A percentile compares a stretch with the other conserved stretches of the same genome.
Conservation (phyloP, 2,329 filamentous ascomycete genomes). For the Balansia obtecta region DNA sequence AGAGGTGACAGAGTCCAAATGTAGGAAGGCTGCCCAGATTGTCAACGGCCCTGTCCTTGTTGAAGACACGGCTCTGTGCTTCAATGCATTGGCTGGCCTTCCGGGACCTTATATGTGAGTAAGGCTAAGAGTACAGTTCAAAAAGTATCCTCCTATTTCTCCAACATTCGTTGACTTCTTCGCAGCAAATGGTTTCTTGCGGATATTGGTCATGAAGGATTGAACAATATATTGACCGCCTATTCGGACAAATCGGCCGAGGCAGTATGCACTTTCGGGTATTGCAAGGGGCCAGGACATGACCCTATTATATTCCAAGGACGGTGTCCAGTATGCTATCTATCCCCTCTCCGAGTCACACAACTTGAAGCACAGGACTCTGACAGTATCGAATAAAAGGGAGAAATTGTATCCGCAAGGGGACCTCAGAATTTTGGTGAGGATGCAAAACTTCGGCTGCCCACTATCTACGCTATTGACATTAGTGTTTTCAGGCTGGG, state of each 20-base stretch:
- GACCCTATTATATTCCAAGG: conserved; percentile 87
- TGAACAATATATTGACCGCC: conserved; percentile 81
- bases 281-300: conserved; percentile 71
- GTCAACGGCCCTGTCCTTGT: conserved; percentile 83
- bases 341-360: not conserved
- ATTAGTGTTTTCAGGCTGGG: conserved; percentile 58
- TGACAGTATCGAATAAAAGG: conserved; percentile 18
- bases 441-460: conserved; percentile 12
- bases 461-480: not conserved
- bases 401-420: conserved; percentile 74
- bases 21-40: conserved; percentile 63
- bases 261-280: conserved; percentile 93
- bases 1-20: conserved; percentile 84
- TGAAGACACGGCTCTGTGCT: conserved; percentile 92
- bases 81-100: conserved; percentile 78
- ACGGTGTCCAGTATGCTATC: conserved; percentile 55
- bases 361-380: not conserved
- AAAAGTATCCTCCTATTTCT: conserved; percentile 10
- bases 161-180: not conserved
- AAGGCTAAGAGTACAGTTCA: conserved; percentile 17
- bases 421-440: conserved; percentile 74
- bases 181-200: conserved; percentile 86
- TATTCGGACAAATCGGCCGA: conserved; percentile 87
- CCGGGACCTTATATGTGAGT: conserved; percentile 95
- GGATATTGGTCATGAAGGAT: conserved; percentile 65